Base-by-base conservation (phyloP, 192 early-diverging fungal genomes). In the Backusella westeae region DNA sequence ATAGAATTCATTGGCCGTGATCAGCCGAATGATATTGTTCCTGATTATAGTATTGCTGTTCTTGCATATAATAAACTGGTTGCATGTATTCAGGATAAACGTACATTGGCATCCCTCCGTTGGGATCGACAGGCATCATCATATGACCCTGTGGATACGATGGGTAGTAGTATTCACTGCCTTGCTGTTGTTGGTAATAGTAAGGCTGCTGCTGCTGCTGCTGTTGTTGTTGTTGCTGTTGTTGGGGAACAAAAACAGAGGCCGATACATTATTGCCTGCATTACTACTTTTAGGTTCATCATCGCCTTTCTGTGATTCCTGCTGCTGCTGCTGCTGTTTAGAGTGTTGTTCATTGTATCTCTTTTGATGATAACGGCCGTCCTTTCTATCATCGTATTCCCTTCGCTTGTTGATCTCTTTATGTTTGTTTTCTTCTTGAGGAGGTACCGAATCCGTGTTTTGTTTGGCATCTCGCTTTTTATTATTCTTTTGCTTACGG, bases 91-190 rank as follows among this genome's bases (percentile, higher is more conserved):
- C 29, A 34, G 34, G 44, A 34, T 49, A 73, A 8, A 34, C 9
- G 17, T 56, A 49, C 32, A 44, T 49, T 38, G 66, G 19, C 29
- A 69, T 69, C 14, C 35, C 68, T 21, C 35, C 36, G 19, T 69
- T 69, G 2, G 68, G 68, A 69, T 69, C 68, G 19, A 68, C 67
- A 68, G 67, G 67, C 17, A 69, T 35, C 34, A 38, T 21, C 68
- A 69, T 69, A 1, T 6, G 6, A 1, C 39, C 23, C 26, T 23
- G 68, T 12, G 68, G 17, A 39, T 69, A 69, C 8, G 36, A 1
- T 69, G 34, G 68, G 10, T 69, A 38, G 41, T 69, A 69, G 35
- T 69, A 69, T 23, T 69, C 34, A 6, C 39, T 38, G 3, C 23
- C 68, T n/a, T 69, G 35, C n/a, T 35, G 67, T 38, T 21, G 19